These are phyloP conservation scores for Huntiella moniliformis DNA, from an alignment of 2,329 filamentous ascomycete species.

Conservation along the genomic window DNA sequence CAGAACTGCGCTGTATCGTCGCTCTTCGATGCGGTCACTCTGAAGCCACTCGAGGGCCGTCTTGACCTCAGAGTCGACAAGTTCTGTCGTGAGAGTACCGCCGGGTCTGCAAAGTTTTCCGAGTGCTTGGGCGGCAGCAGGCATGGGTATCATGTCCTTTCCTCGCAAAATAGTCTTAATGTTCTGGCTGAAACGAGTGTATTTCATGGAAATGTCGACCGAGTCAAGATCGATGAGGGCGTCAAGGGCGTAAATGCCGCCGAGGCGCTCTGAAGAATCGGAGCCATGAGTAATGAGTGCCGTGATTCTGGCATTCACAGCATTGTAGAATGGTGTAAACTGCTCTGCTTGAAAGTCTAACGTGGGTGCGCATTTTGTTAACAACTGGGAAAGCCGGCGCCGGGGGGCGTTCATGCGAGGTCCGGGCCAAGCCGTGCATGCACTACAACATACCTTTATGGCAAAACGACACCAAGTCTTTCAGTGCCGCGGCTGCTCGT, in stretches of 20 bases:
- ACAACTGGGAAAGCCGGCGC: neutral
- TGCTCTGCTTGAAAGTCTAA: conserved; percentile 61
- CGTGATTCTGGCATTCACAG: conserved; percentile 38
- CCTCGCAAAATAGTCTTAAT: conserved; percentile 74
- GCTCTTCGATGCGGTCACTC: conserved; percentile 80
- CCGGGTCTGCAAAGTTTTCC: conserved; percentile 83
- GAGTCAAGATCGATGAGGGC: conserved; percentile 91
- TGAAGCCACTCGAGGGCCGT: conserved; percentile 93
- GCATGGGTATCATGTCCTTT: conserved; percentile 80
- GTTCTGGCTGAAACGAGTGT: conserved; percentile 82
- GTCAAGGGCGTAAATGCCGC: conserved; percentile 81
- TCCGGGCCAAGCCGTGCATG: neutral
- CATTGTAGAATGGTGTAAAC: conserved; percentile 43
- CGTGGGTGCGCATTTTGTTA: neutral
- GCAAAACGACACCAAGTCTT: conserved; percentile 34
- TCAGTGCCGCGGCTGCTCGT: conserved; percentile 33
- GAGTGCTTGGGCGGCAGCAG: conserved; percentile 71
- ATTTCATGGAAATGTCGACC: conserved; percentile 82
- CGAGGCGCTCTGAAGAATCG: conserved; percentile 75
- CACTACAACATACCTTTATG: conserved; percentile 29
- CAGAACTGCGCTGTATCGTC: conserved; percentile 81
- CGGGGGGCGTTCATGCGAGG: neutral
- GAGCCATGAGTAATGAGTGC: conserved; percentile 63
- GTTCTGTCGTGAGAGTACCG: conserved; percentile 80
- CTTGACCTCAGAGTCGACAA: conserved; percentile 93